phyloP scores from a whole-genome alignment of 2,329 filamentous ascomycete genomes.

The Elsinoe batatas region DNA sequence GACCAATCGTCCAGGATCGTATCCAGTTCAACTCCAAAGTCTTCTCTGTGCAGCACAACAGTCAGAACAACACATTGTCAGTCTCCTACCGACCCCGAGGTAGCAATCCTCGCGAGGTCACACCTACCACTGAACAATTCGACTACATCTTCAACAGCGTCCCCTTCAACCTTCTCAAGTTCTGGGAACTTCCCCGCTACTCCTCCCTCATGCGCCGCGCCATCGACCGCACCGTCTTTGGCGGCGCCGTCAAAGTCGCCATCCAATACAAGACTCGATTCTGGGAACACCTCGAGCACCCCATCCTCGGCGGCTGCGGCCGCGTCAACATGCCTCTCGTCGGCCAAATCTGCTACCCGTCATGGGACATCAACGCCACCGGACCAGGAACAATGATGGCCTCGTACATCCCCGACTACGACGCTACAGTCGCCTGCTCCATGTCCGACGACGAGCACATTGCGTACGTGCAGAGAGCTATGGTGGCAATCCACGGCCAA shows the following conservation, averaged over 20 bases:
- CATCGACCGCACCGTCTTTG: conserved; percentile 42
- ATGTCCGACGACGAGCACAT: conserved; percentile 52
- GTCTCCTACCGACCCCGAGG: background rate
- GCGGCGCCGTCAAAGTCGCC: conserved; percentile 47
- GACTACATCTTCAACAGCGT: conserved; percentile 57
- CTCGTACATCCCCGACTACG: conserved; percentile 44
- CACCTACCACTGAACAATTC: conserved; percentile 42
- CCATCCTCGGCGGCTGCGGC: conserved; percentile 56
- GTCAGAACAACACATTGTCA: background rate
- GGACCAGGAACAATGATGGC: conserved; percentile 54
- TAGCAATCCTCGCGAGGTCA: conserved; percentile 32
- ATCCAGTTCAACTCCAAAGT: conserved; percentile 42
- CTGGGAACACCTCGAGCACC: conserved; percentile 44
- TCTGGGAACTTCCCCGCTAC: conserved; percentile 50
- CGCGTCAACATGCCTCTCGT: conserved; percentile 52
- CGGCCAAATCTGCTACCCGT: conserved; percentile 55
- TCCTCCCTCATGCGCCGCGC: conserved; percentile 40
- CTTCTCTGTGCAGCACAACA: conserved; percentile 4
- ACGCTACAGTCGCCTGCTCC: conserved; percentile 38
- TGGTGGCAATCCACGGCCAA: conserved; percentile 55
- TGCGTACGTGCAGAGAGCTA: conserved; percentile 52
- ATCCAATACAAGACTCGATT: conserved; percentile 58
- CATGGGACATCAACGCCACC: conserved; percentile 55
- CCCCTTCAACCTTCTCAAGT: conserved; percentile 54
- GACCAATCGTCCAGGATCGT: conserved; percentile 48